Evolutionary conservation across 768 basidiomycete species (phyloP).

Genomic region (Pleurotus djamor): DNA sequence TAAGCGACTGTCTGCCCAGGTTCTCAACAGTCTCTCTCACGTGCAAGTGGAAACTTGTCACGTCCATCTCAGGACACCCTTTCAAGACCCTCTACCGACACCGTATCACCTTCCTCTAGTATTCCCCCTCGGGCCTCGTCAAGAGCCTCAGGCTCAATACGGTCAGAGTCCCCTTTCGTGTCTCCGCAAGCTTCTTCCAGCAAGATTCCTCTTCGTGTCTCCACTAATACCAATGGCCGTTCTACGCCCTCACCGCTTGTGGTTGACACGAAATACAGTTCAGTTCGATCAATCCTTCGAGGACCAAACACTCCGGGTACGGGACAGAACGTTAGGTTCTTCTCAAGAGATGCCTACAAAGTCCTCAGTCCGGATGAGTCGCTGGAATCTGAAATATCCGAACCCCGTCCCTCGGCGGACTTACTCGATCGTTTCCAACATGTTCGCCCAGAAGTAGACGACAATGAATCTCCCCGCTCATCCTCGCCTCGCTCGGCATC

Average conservation of each 20-base stretch:
- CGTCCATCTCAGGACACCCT: constrained; percentile 10
- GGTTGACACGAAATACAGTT: constrained; percentile 39
- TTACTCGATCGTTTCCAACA: constrained; percentile 30
- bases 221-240: constrained; percentile 11
- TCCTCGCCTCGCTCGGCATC: constrained; percentile 28
- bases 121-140: constrained; percentile 1
- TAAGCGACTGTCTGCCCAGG: constrained; percentile 14
- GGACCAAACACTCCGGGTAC: constrained; percentile 72
- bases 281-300: constrained; percentile 71
- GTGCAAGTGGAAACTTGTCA: constrained; percentile 14
- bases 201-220: constrained; percentile 8
- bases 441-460: constrained; percentile 16
- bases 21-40: constrained; percentile 28
- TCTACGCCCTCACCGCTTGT: constrained; percentile 29
- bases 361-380: constrained; percentile 67
- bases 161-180: constrained; percentile 10
- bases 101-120: not conserved
- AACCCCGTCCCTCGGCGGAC: constrained; percentile 19
- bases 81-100: not conserved
- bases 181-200: constrained; percentile 13
- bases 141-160: constrained; percentile 6
- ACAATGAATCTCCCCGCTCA: constrained; percentile 19
- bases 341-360: constrained; percentile 66
- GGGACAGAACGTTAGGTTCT: constrained; percentile 79
- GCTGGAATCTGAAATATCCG: constrained; percentile 32